Evolutionary conservation across 192 early-diverging fungal species (phyloP).

Genomic region (Kappamyces sp.): DNA sequence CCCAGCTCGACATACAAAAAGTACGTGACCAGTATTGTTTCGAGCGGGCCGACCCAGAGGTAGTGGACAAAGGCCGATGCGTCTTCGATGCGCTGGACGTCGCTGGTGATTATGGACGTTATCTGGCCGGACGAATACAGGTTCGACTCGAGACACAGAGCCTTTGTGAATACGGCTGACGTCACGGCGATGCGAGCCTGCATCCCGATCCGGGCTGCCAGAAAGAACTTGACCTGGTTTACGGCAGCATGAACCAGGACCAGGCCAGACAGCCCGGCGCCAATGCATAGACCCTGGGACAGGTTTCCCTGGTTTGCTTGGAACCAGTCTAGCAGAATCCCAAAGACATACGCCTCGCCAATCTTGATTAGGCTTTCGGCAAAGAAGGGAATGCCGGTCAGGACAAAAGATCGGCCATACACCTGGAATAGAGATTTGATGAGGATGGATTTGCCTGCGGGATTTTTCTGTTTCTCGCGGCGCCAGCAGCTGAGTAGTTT

Average conservation of each 20-base stretch:
- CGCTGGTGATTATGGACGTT: slow-evolving; percentile 42
- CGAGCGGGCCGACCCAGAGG: slow-evolving; percentile 40
- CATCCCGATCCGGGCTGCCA: slow-evolving; percentile 35
- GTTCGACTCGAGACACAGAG: slow-evolving; percentile 34
- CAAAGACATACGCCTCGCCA: slow-evolving; percentile 29
- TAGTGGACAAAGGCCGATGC: slow-evolving; percentile 31
- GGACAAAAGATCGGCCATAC: slow-evolving; percentile 23
- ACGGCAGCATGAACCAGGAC: slow-evolving; percentile 27
- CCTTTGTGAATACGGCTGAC: slow-evolving; percentile 39
- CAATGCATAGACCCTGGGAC: slow-evolving; percentile 4
- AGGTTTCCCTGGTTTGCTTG: slow-evolving; percentile 13
- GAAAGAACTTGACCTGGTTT: slow-evolving; percentile 32
- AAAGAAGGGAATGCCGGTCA: slow-evolving; percentile 26
- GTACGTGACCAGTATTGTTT: slow-evolving; percentile 30
- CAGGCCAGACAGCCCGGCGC: slow-evolving; percentile 20
- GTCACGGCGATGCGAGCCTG: slow-evolving; percentile 40
- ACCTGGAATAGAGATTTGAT: slow-evolving; percentile 14
- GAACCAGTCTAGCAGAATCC: slow-evolving; percentile 40
- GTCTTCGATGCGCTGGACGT: slow-evolving; percentile 51
- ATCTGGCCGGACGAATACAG: slow-evolving; percentile 38
- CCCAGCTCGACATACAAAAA: slow-evolving; percentile 42
- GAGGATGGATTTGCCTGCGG: too few relatives aligned
- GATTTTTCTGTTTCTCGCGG: slow-evolving; percentile 12
- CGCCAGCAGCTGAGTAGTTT: slow-evolving; percentile 26
- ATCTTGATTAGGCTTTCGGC: slow-evolving; percentile 32